Evolutionary conservation across 768 basidiomycete species (phyloP).

Genomic region (Suillus brevipes): DNA sequence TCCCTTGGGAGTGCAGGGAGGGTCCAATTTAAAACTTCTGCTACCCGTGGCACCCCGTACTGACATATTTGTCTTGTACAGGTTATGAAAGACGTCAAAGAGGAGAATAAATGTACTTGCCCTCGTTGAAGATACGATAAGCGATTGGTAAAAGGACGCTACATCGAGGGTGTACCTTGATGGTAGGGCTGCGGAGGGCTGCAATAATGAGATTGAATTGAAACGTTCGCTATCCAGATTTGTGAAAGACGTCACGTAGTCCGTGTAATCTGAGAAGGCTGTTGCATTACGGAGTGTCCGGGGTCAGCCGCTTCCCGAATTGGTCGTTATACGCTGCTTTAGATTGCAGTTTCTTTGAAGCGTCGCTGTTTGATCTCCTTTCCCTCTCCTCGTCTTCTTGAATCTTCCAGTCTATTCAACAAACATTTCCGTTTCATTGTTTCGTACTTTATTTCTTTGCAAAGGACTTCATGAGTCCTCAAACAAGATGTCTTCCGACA

Average conservation of each 20-base stretch:
- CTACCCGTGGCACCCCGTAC: slow-evolving; percentile 28
- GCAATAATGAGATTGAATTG: neutral
- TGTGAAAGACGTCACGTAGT: slow-evolving; percentile 14
- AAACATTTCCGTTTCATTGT: slow-evolving; percentile 19
- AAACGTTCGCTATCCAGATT: slow-evolving; percentile 1
- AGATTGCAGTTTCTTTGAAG: slow-evolving; percentile 9
- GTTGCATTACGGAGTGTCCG: slow-evolving; percentile 29
- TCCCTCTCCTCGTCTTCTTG: slow-evolving; percentile 24
- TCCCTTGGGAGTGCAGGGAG: slow-evolving; percentile 23
- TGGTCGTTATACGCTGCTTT: slow-evolving; percentile 2
- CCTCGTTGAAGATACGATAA: slow-evolving; percentile 26
- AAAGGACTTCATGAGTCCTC: slow-evolving; percentile 28
- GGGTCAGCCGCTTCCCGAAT: slow-evolving; percentile 18
- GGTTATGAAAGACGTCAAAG: slow-evolving; percentile 52
- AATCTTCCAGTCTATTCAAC: slow-evolving; percentile 22
- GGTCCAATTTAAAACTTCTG: slow-evolving; percentile 26
- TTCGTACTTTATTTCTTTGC: slow-evolving; percentile 11
- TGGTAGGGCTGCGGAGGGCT: slow-evolving; percentile 1
- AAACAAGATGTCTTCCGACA: slow-evolving; percentile 25
- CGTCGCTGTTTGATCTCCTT: slow-evolving; percentile 15
- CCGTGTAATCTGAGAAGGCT: slow-evolving; percentile 13
- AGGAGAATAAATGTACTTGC: slow-evolving; percentile 50
- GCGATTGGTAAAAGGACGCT: slow-evolving; percentile 17
- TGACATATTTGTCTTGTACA: slow-evolving; percentile 26
- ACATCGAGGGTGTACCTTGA: slow-evolving; percentile 14